A percentile compares a stretch with the other conserved stretches of the same genome.
Conservation (phyloP, 441 rosid genomes). For the Euphorbia schlechtendalii region DNA sequence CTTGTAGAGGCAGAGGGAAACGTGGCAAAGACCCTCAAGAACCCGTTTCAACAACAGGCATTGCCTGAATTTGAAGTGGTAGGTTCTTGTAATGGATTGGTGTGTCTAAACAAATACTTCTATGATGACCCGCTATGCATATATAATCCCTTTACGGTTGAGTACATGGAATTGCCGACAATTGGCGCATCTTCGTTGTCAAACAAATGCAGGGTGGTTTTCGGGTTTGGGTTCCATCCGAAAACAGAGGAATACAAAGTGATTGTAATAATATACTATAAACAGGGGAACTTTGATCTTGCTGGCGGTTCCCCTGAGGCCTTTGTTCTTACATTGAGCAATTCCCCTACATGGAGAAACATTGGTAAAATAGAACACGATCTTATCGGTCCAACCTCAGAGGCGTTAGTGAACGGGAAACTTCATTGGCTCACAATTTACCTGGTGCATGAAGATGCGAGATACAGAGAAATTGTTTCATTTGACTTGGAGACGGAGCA, state of each 20-base stretch:
- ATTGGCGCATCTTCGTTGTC: neutral
- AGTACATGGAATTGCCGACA: constrained; percentile 12
- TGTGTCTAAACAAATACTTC: constrained; percentile 9
- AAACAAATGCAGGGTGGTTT: constrained; percentile 15
- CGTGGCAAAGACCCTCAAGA: neutral
- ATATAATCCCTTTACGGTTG: constrained; percentile 18
- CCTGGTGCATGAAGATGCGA: neutral
- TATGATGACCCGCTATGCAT: constrained; percentile 18
- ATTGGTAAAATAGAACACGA: constrained; percentile 5
- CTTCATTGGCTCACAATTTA: constrained; percentile 13
- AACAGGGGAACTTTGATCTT: neutral
- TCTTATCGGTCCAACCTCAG: constrained; percentile 15
- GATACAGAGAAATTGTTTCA: constrained; percentile 7
- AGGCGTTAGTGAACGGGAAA: constrained; percentile 15
- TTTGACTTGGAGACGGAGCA: constrained; percentile 15
- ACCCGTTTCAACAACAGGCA: constrained; percentile 4
- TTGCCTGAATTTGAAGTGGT: constrained; percentile 15
- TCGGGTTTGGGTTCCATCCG: constrained; percentile 20
- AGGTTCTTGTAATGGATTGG: constrained; percentile 22
- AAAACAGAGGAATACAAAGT: constrained; percentile 14
- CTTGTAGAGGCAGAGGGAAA: neutral
- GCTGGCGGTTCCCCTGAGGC: constrained; percentile 10
- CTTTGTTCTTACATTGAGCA: constrained; percentile 5
- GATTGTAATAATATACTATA: constrained; percentile 7
- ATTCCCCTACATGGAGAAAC: constrained; percentile 9